A percentile compares a stretch with the other conserved stretches of the same genome.
Evolutionary conservation across 768 basidiomycete species (phyloP).

Genomic region (Suillus spraguei): DNA sequence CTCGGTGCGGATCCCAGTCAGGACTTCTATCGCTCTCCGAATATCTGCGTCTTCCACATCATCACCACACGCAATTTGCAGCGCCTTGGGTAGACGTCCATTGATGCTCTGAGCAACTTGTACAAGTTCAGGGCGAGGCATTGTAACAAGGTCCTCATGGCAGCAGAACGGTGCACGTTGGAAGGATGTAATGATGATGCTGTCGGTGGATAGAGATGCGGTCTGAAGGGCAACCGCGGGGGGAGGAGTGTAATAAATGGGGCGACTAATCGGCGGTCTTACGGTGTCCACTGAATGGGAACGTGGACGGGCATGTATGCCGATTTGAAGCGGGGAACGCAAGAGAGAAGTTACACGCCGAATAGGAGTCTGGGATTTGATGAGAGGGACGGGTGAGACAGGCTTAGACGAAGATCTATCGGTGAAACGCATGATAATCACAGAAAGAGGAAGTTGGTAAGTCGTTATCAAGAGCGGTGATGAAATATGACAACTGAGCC

Average conservation of each 20-base stretch:
- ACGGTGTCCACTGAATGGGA: constrained; percentile 21
- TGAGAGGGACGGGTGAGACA: not conserved
- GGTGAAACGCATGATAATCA: not conserved
- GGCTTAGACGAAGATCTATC: not conserved
- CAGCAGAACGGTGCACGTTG: constrained; percentile 66
- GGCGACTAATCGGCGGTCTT: constrained; percentile 11
- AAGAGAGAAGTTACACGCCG: constrained; percentile 15
- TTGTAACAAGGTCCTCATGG: constrained; percentile 70
- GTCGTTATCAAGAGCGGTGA: not conserved
- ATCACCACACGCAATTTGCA: constrained; percentile 49
- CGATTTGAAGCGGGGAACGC: constrained; percentile 20
- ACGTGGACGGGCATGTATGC: constrained; percentile 13
- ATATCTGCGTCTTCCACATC: constrained; percentile 48
- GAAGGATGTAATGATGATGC: constrained; percentile 65
- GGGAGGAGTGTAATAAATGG: constrained; percentile 8
- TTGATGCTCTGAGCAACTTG: constrained; percentile 58
- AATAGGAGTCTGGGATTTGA: constrained; percentile 1
- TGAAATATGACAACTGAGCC: not conserved
- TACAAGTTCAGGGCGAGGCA: constrained; percentile 57
- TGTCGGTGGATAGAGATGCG: constrained; percentile 49
- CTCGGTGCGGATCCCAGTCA: constrained; percentile 54
- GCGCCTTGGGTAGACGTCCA: constrained; percentile 49
- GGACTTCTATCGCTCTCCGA: constrained; percentile 54
- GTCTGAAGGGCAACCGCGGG: constrained; percentile 62
- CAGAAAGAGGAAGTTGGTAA: not conserved